Base-by-base conservation (phyloP, 805 yeast genomes). In the Zygoascus biomembranicola region DNA sequence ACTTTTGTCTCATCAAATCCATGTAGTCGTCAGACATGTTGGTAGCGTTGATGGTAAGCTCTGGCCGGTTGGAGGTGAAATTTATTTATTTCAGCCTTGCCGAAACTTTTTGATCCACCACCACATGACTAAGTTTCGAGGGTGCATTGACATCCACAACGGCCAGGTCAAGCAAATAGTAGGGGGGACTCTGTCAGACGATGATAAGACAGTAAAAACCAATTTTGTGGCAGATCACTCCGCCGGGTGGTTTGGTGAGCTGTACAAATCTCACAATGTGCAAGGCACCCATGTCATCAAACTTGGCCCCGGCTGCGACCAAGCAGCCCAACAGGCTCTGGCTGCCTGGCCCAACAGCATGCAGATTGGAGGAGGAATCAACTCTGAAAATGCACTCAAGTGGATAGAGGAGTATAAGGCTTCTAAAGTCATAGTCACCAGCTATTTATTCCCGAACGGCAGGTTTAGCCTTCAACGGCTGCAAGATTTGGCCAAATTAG, bases 151-250 rank as follows among this genome's bases (percentile, higher is more conserved):
- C 66, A 82, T 94, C 55, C 99, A 94, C 68, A 79, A 85, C 8
- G 99, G 99, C 1, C 85, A 87, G 60, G 99, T 94, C 56, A 94
- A 94, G 64, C 99, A 94, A 67, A 94, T 94, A 52, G 97, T 94
- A 0, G 99, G 99, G 6, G 96, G 97, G 0, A 86, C 97, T 0
- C 73, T 94, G 19, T 74, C 77, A 0, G 69, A 68, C n/a, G 63
- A 68, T 8, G 68, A 69, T 9, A 78, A 73, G 52, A 52, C 59
- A 13, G 73, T 81, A 8, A 68, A 78, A 26, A 87, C 94, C 5
- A 94, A 94, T 67, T 90, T 87, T 65, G 87, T 90, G 4, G 82
- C 96, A 1, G 69, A 77, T 28, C 77, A 85, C 47, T 83, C 95
- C 1, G 78, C 97, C 1, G 77, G 83, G 2, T 83, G 79, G 69